phyloP scores from a whole-genome alignment of 2,329 filamentous ascomycete species.

The Aureobasidium sp. region DNA sequence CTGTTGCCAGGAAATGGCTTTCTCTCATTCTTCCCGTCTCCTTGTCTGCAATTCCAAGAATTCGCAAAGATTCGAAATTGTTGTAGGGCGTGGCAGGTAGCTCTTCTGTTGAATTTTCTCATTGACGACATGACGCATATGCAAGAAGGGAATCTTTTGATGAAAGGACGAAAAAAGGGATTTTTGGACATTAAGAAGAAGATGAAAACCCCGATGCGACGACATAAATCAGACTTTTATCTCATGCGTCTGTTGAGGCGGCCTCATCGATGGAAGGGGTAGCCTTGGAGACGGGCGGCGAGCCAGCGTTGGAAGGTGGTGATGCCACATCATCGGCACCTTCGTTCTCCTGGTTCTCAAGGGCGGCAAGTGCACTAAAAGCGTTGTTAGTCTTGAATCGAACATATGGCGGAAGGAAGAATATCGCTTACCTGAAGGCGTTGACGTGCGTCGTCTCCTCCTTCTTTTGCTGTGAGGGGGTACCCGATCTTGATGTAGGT shows the following conservation, averaged over 20 bases:
- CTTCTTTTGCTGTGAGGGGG: constrained; percentile 59
- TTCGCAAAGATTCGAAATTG: not conserved
- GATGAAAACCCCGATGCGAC: constrained; percentile 1
- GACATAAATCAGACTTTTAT: not conserved
- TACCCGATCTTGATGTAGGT: constrained; percentile 81
- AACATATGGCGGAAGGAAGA: not conserved
- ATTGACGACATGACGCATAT: constrained; percentile 14
- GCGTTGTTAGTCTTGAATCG: constrained; percentile 27
- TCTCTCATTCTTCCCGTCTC: not conserved
- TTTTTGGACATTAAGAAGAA: constrained; percentile 16
- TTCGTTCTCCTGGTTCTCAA: constrained; percentile 49
- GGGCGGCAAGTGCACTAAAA: constrained; percentile 44
- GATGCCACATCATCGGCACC: constrained; percentile 56
- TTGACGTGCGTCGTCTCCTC: constrained; percentile 63
- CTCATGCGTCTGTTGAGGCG: constrained; percentile 31
- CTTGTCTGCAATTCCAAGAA: not conserved
- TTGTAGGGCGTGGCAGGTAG: not conserved
- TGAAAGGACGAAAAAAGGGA: constrained; percentile 6
- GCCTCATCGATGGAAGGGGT: constrained; percentile 34
- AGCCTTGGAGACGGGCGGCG: constrained; percentile 26
- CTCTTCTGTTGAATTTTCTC: constrained; percentile 1
- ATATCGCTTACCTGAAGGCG: constrained; percentile 76
- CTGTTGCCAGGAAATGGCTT: not conserved
- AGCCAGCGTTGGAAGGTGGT: constrained; percentile 37
- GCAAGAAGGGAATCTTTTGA: constrained; percentile 8